phyloP scores from a whole-genome alignment of 2,329 filamentous ascomycete species.

The Fusarium sp. region DNA sequence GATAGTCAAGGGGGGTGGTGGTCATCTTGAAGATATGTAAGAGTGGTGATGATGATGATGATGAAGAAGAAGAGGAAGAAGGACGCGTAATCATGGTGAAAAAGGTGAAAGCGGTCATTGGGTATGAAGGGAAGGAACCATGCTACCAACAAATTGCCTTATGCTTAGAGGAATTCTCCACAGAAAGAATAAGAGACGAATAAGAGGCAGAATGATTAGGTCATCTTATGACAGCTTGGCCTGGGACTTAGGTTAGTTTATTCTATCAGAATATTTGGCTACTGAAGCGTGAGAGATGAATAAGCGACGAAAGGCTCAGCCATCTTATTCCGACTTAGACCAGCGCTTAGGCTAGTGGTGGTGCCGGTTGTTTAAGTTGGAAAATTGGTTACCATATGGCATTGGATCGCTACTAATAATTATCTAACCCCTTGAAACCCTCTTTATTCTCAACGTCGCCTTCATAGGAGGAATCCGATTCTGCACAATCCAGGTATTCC shows the following conservation, averaged over 20 bases:
- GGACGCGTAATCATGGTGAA: neutral
- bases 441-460: neutral
- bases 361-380: too few species aligned
- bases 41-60: neutral
- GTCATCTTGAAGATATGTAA: neutral
- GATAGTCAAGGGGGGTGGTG: too few species aligned
- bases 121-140: neutral
- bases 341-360: neutral
- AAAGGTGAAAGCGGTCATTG: too few species aligned
- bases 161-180: neutral
- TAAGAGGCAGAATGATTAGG: too few species aligned
- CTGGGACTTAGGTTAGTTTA: too few species aligned
- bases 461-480: constrained; percentile 16
- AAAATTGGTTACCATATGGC: neutral
- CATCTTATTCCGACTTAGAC: neutral
- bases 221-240: too few species aligned
- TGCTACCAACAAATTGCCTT: neutral
- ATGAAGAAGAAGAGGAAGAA: neutral
- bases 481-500: constrained; percentile 10
- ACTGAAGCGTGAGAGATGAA: too few species aligned
- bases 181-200: neutral
- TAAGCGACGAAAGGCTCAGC: too few species aligned
- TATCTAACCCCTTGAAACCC: neutral
- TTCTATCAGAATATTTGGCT: too few species aligned
- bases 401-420: accelerated